Evolutionary conservation across 176 grass and related monocot species (phyloP), one percentile per base, ranked within the genome.

Genomic region (Echinochloa phyllopogon): DNA sequence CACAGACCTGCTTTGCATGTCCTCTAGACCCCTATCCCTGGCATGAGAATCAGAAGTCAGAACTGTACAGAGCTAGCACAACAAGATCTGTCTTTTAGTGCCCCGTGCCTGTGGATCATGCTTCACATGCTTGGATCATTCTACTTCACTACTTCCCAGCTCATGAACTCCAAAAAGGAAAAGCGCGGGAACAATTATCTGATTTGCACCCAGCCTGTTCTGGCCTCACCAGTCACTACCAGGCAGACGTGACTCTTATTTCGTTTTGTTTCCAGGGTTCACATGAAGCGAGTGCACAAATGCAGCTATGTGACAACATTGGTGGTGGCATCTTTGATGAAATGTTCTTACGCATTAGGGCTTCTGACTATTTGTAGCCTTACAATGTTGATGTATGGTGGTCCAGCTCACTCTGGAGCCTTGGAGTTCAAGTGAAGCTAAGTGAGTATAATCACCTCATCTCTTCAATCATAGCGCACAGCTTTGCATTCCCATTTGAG

Each of bases 61-160:
- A 72, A 40, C 57, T 66, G 65, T 64, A 64, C 10, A 53, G 47
- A 86, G 53, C 47, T 86, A 48, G 47, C 78, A 47, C 78, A 57
- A 65, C 49, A 86, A 83, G 58, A 90, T 83, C 29, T 83, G 59
- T 78, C 58, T 79, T 83, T 83, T 74, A 56, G 78, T 58, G 36
- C 80, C 72, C 76, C 53, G 11, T 88, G 64, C 65, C 25, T 62
- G 39, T 74, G 74, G 84, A 77, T 83, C 78, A 74, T 50, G 66
- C 74, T 83, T 86, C 84, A 87, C 88, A 79, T 90, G 80, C 68
- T 87, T 90, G 61, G 66, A 87, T 87, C 69, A 44, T 75, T 80
- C 69, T 84, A 55, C 52, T 50, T 68, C 56, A n/a, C 37, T 16
- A 16, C 42, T 55, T 75, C 75, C 29, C 51, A 83, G 65, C 42